Conservation (phyloP, 805 yeast genomes). For the Schwanniomyces yamadae region DNA sequence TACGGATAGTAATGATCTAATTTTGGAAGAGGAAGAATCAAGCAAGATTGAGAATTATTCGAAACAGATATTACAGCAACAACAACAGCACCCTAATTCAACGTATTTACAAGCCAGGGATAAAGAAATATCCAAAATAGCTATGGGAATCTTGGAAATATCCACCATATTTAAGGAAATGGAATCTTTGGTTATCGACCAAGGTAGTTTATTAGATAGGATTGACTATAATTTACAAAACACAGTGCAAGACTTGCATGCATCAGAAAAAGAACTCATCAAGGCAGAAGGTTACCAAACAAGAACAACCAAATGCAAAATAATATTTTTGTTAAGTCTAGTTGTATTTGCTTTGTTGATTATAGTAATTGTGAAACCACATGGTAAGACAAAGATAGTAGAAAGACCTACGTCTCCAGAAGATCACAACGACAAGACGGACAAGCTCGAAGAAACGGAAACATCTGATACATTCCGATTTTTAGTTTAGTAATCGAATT, state of each 20-base stretch:
- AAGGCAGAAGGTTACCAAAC: slow-evolving; percentile 82
- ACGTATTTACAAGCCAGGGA: slow-evolving; percentile 67
- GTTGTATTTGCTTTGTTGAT: slow-evolving; percentile 71
- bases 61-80: slow-evolving; percentile 28
- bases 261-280: slow-evolving; percentile 73
- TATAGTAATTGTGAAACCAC: slow-evolving; percentile 67
- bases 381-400: slow-evolving; percentile 16
- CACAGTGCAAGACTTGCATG: slow-evolving; percentile 72
- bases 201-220: slow-evolving; percentile 89
- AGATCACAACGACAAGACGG: slow-evolving; percentile 25
- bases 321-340: slow-evolving; percentile 70
- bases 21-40: slow-evolving; percentile 31
- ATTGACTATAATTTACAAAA: slow-evolving; percentile 88
- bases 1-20: slow-evolving; percentile 7
- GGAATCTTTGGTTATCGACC: slow-evolving; percentile 90
- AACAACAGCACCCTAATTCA: slow-evolving; percentile 21
- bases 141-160: slow-evolving; percentile 91
- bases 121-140: slow-evolving; percentile 83
- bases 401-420: slow-evolving; percentile 37
- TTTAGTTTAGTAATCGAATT: too few species aligned
- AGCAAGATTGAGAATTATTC: slow-evolving; percentile 40
- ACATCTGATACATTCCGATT: too few species aligned
- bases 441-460: too few species aligned
- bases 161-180: slow-evolving; percentile 91
- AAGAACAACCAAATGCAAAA: slow-evolving; percentile 85